Evolutionary conservation across 73 alveolate genomes (phyloP).

Genomic region (Blepharisma japonicum): DNA sequence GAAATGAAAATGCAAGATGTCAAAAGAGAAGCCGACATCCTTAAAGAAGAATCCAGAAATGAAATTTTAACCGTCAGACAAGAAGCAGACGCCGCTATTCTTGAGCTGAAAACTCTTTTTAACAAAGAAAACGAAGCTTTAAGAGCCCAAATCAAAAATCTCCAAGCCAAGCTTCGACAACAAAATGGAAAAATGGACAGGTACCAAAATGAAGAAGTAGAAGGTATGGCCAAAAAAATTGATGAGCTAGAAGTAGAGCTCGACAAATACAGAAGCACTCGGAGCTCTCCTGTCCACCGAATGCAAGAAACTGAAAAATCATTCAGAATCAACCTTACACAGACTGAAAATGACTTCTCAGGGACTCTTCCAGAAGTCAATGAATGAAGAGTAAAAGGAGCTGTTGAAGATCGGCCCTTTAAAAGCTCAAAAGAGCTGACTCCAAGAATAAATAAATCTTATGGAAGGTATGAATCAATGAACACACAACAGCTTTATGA

Average conservation of each 20-base stretch:
- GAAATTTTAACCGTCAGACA: not conserved
- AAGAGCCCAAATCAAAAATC: not conserved
- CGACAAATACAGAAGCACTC: not conserved
- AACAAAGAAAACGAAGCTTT: not conserved
- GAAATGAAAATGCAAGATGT: not conserved
- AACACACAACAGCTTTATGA: too few relatives aligned
- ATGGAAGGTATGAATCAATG: too few relatives aligned
- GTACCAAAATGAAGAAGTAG: not conserved
- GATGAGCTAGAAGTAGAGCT: constrained; percentile 16
- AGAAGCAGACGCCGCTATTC: constrained; percentile 1
- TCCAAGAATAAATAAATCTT: too few relatives aligned
- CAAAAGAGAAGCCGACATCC: not conserved
- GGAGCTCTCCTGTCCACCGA: too few relatives aligned
- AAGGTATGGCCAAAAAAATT: not conserved
- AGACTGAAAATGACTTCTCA: not conserved
- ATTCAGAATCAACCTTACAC: too few relatives aligned
- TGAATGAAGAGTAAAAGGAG: not conserved
- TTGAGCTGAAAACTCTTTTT: constrained; percentile 1
- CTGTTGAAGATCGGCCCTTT: not conserved
- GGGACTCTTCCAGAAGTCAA: not conserved
- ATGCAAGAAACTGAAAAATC: too few relatives aligned
- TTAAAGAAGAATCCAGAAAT: constrained; percentile 20
- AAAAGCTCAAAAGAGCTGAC: not conserved
- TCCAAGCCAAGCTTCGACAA: constrained; percentile 13
- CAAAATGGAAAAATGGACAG: not conserved